Evolutionary conservation across 1,139 yeast species (phyloP).

Genomic region (Geotrichum australiense): DNA sequence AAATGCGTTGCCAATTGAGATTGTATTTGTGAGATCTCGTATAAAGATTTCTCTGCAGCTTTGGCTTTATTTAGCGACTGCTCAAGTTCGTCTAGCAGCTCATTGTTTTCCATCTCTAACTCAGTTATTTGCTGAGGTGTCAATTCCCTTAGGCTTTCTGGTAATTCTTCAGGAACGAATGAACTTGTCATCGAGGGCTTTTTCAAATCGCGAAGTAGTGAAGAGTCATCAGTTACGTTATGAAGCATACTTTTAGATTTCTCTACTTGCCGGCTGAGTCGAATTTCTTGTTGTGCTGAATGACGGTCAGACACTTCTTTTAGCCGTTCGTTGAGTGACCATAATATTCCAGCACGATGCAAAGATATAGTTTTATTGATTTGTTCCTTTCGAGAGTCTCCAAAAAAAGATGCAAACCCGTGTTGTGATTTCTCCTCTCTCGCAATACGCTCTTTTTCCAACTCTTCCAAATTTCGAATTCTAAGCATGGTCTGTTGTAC

Average conservation of each 20-base stretch:
- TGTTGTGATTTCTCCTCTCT: slow-evolving; percentile 9
- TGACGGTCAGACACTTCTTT: slow-evolving; percentile 32
- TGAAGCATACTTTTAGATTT: slow-evolving; percentile 28
- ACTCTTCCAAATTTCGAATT: slow-evolving; percentile 33
- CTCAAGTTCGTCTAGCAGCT: slow-evolving; percentile 61
- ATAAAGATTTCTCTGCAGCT: slow-evolving; percentile 63
- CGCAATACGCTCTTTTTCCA: slow-evolving; percentile 23
- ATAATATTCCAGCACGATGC: slow-evolving; percentile 35
- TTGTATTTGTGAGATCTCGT: slow-evolving; percentile 74
- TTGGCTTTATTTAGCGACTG: slow-evolving; percentile 35
- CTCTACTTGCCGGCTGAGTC: slow-evolving; percentile 33
- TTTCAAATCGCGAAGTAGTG: slow-evolving; percentile 23
- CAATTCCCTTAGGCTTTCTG: slow-evolving; percentile 27
- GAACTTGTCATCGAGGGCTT: slow-evolving; percentile 7
- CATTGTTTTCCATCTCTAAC: slow-evolving; percentile 65
- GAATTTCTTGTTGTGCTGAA: slow-evolving; percentile 34
- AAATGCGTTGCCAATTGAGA: slow-evolving; percentile 71
- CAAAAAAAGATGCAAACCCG: slow-evolving; percentile 15
- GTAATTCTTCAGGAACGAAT: slow-evolving; percentile 11
- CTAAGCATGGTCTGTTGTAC: slow-evolving; percentile 34
- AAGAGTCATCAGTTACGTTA: slow-evolving; percentile 17
- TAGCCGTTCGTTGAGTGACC: slow-evolving; percentile 31
- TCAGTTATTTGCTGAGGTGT: slow-evolving; percentile 61
- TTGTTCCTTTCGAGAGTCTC: slow-evolving; percentile 19
- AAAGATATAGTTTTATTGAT: slow-evolving; percentile 26